phyloP scores from a whole-genome alignment of 352 stramenopile genomes.

The Phytophthora meadii region DNA sequence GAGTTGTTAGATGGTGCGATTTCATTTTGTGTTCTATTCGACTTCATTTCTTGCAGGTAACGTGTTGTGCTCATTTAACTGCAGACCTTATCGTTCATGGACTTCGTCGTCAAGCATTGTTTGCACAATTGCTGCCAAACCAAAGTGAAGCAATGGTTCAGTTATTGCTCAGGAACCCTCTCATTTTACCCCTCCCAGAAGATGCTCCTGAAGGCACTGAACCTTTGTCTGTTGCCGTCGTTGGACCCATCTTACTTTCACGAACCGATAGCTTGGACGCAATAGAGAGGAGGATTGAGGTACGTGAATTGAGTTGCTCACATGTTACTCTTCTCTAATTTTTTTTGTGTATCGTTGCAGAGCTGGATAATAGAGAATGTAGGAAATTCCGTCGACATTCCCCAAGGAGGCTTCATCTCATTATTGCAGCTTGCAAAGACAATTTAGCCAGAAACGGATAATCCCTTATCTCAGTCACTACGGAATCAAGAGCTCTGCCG shows the following conservation, averaged over 20 bases:
- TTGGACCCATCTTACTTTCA: slow-evolving; percentile 58
- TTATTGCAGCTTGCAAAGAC: slow-evolving; percentile 54
- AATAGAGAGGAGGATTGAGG: slow-evolving; percentile 70
- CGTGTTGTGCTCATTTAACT: neutral
- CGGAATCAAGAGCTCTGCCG: slow-evolving; percentile 11
- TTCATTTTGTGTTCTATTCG: neutral
- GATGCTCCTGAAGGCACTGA: slow-evolving; percentile 16
- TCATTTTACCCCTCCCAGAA: slow-evolving; percentile 29
- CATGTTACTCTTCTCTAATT: neutral
- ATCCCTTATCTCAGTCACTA: slow-evolving; percentile 3
- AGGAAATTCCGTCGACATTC: slow-evolving; percentile 36
- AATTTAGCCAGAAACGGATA: slow-evolving; percentile 38
- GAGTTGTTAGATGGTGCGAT: slow-evolving; percentile 57
- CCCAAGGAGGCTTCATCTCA: slow-evolving; percentile 54
- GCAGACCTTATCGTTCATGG: slow-evolving; percentile 57
- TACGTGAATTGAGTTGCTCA: slow-evolving; percentile 7
- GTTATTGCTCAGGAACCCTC: slow-evolving; percentile 57
- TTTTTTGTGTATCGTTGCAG: slow-evolving; percentile 17
- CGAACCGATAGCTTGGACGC: slow-evolving; percentile 56
- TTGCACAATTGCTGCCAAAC: slow-evolving; percentile 47
- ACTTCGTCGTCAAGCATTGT: slow-evolving; percentile 54
- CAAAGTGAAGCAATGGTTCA: slow-evolving; percentile 59
- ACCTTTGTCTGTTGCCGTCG: slow-evolving; percentile 34
- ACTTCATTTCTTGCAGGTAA: no score
- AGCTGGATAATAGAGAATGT: slow-evolving; percentile 59